Evolutionary conservation across 2,329 filamentous ascomycete genomes (phyloP).

Genomic region (Aspergillus fructus): DNA sequence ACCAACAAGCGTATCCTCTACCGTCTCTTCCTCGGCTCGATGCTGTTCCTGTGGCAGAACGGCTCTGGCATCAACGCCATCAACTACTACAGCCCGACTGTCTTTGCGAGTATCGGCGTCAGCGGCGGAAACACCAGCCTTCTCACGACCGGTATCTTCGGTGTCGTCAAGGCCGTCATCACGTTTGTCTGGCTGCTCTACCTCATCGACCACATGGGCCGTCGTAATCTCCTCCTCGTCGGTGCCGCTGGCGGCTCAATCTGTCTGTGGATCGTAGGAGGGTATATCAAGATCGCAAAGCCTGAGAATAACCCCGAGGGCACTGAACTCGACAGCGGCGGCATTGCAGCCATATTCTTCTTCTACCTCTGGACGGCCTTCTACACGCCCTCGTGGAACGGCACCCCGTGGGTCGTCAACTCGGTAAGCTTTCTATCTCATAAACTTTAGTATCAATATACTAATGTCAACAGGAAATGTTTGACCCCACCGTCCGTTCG

Average conservation of each 20-base stretch:
- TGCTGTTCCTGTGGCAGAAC: constrained; percentile 80
- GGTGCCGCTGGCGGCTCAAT: constrained; percentile 62
- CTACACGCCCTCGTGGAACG: constrained; percentile 73
- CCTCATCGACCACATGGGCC: constrained; percentile 65
- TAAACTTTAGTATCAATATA: background rate
- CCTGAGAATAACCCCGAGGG: constrained; percentile 23
- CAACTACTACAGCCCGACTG: constrained; percentile 71
- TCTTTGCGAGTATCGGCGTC: constrained; percentile 67
- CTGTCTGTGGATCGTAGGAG: constrained; percentile 40
- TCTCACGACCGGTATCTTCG: constrained; percentile 73
- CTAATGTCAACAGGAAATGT: constrained; percentile 58
- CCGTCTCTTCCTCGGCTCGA: constrained; percentile 70
- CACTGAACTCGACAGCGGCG: constrained; percentile 27
- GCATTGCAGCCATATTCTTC: constrained; percentile 57
- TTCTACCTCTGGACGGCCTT: constrained; percentile 74
- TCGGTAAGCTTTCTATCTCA: constrained; percentile 34
- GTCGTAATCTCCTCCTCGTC: constrained; percentile 63
- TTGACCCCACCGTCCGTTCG: constrained; percentile 66
- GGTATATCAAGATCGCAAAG: constrained; percentile 37
- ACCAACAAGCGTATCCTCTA: constrained; percentile 61
- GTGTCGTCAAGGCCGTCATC: constrained; percentile 69
- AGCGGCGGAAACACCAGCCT: constrained; percentile 59
- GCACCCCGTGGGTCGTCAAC: constrained; percentile 75
- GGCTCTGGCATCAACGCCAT: constrained; percentile 74
- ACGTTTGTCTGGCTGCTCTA: constrained; percentile 69